These are phyloP conservation scores for Apostasia ramifera DNA, from an alignment of 106 monocot species.

Conservation along the genomic window DNA sequence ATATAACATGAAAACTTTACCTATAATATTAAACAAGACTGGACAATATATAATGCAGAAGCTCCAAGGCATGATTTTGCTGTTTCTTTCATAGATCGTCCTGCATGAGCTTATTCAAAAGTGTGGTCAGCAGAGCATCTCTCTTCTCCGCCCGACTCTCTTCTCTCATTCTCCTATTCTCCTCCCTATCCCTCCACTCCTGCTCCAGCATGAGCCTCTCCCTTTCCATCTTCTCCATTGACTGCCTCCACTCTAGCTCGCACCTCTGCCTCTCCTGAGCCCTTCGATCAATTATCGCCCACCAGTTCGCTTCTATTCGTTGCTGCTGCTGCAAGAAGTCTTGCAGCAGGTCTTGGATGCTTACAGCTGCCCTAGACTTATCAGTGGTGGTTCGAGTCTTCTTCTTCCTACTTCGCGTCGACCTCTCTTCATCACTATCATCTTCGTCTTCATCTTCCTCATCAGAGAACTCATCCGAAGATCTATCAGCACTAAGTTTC, in stretches of 20 bases:
- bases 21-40: too few relatives aligned
- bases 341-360: conserved; percentile 55
- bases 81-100: conserved; percentile 25
- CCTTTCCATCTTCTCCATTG: conserved; percentile 88
- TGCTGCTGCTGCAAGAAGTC: conserved; percentile 88
- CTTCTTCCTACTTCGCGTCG: conserved; percentile 37
- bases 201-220: conserved; percentile 88
- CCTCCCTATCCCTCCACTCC: conserved; percentile 87
- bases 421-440: conserved; percentile 50
- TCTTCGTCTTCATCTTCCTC: conserved; percentile 48
- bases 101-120: conserved; percentile 79
- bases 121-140: conserved; percentile 67
- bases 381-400: conserved; percentile 12
- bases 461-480: conserved; percentile 57
- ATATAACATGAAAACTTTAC: too few relatives aligned
- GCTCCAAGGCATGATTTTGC: background rate
- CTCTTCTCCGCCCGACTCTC: conserved; percentile 85
- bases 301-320: conserved; percentile 66
- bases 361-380: conserved; percentile 19
- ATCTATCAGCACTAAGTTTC: conserved; percentile 37
- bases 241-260: conserved; percentile 85
- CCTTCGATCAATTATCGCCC: conserved; percentile 67
- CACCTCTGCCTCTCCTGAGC: conserved; percentile 54
- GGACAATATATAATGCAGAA: too few relatives aligned
- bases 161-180: conserved; percentile 83